Percentiles rank a stretch among this genome's conserved stretches.
phyloP scores from a whole-genome alignment of 192 early-diverging fungal genomes.

The Gigaspora rosea region DNA sequence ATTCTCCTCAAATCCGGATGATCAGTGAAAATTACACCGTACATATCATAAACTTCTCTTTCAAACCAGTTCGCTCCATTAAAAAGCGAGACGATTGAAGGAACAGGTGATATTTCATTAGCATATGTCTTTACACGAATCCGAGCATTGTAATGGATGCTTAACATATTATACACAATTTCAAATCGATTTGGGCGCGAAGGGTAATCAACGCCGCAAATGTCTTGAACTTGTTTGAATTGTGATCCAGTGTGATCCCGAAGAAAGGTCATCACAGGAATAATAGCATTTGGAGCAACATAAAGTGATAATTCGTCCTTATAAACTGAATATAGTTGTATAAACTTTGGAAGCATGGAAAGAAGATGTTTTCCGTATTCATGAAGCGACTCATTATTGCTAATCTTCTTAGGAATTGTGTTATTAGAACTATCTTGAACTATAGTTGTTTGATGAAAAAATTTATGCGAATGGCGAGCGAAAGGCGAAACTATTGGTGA shows the following conservation, averaged over 20 bases:
- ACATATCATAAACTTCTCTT: conserved; percentile 99
- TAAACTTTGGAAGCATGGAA: conserved; percentile 87
- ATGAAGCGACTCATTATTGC: conserved; percentile 56
- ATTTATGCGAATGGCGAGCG: no score
- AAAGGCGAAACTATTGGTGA: no score
- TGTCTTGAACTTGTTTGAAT: conserved; percentile 90
- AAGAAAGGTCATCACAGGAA: conserved; percentile 84
- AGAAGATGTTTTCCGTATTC: conserved; percentile 90
- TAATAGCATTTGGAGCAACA: conserved; percentile 79
- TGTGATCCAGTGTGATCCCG: conserved; percentile 90
- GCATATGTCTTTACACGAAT: conserved; percentile 98
- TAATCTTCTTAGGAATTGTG: not conserved
- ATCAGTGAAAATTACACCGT: conserved; percentile 91
- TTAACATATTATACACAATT: conserved; percentile 92
- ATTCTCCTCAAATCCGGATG: conserved; percentile 97
- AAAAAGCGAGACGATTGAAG: conserved; percentile 79
- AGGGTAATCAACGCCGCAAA: conserved; percentile 92
- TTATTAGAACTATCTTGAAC: not conserved
- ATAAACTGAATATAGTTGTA: conserved; percentile 97
- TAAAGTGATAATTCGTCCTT: conserved; percentile 98
- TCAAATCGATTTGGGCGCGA: conserved; percentile 92
- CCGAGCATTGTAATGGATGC: conserved; percentile 84
- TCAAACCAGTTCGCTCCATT: conserved; percentile 95
- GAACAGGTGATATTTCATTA: conserved; percentile 87
- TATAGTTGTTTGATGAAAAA: no score